These are phyloP conservation scores for Xylaria multiplex DNA, from an alignment of 2,329 filamentous ascomycete genomes.

Conservation along the genomic window DNA sequence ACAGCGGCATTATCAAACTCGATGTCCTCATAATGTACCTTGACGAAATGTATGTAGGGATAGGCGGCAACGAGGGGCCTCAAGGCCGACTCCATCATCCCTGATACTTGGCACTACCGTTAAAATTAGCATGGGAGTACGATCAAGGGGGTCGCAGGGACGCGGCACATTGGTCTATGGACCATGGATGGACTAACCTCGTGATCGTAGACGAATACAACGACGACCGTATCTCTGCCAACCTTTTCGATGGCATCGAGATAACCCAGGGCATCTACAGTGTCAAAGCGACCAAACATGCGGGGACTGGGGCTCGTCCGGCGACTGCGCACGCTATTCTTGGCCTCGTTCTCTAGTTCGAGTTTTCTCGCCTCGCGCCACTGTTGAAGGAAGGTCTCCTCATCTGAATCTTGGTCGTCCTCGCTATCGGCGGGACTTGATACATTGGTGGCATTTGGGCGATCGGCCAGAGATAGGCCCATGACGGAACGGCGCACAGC, in stretches of 20 bases:
- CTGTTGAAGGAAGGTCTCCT: constrained; percentile 82
- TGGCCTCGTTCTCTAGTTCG: constrained; percentile 76
- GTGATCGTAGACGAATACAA: constrained; percentile 93
- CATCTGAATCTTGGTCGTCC: constrained; percentile 66
- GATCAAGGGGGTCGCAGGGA: background rate
- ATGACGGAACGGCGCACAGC: constrained; percentile 66
- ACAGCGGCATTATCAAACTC: constrained; percentile 92
- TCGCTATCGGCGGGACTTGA: constrained; percentile 56
- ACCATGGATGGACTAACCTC: constrained; percentile 66
- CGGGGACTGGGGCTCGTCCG: constrained; percentile 80
- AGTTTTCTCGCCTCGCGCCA: constrained; percentile 85
- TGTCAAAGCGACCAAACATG: constrained; percentile 80
- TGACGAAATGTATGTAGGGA: constrained; percentile 83
- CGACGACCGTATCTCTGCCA: constrained; percentile 79
- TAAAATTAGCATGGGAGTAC: constrained; percentile 39
- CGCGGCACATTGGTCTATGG: background rate
- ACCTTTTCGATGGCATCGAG: constrained; percentile 97
- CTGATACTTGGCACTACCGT: constrained; percentile 78
- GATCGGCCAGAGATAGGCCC: constrained; percentile 56
- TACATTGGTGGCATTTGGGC: constrained; percentile 44
- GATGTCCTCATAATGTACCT: constrained; percentile 89
- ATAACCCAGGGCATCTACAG: constrained; percentile 90
- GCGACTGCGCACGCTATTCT: constrained; percentile 66
- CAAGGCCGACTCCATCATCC: constrained; percentile 81
- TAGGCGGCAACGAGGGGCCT: constrained; percentile 77